Conservation (phyloP, 2,329 filamentous ascomycete species). For the Aspergillus jensenii region DNA sequence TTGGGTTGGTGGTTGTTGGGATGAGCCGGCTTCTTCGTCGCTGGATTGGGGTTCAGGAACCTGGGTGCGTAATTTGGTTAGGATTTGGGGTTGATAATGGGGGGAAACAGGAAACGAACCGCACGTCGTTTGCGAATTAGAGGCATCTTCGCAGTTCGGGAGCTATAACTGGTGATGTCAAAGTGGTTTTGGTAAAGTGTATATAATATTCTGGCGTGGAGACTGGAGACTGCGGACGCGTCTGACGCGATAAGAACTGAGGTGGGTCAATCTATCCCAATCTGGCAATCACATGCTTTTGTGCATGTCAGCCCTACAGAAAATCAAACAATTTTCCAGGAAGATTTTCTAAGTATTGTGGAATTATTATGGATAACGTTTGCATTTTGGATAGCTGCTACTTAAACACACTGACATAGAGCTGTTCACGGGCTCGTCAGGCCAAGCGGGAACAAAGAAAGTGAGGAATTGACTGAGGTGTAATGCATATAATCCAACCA, state of each 20-base stretch:
- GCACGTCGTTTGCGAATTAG: conserved; percentile 30
- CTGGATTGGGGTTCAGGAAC: conserved; percentile 6
- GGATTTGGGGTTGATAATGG: not conserved
- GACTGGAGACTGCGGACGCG: conserved; percentile 17
- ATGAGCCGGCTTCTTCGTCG: conserved; percentile 7
- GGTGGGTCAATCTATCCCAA: conserved; percentile 19
- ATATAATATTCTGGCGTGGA: conserved; percentile 1
- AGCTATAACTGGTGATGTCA: not conserved
- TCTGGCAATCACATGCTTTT: conserved; percentile 12
- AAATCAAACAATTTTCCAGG: not conserved
- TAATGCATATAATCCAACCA: conserved; percentile 6
- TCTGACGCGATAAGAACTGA: conserved; percentile 18
- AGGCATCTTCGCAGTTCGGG: conserved; percentile 23
- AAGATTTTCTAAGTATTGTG: not conserved
- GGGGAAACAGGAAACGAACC: conserved; percentile 18
- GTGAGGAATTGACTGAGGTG: not conserved
- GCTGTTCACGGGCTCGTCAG: not conserved
- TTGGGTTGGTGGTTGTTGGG: conserved; percentile 6
- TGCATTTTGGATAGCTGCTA: not conserved
- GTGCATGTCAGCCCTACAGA: conserved; percentile 7
- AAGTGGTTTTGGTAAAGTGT: not conserved
- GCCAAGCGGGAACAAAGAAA: not conserved
- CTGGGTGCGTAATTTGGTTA: not conserved
- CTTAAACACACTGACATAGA: not conserved
- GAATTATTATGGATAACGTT: no score